A percentile compares a stretch with the other conserved stretches of the same genome.
Conservation (phyloP, 1,139 yeast genomes). For the Suhomyces anneliseae region DNA sequence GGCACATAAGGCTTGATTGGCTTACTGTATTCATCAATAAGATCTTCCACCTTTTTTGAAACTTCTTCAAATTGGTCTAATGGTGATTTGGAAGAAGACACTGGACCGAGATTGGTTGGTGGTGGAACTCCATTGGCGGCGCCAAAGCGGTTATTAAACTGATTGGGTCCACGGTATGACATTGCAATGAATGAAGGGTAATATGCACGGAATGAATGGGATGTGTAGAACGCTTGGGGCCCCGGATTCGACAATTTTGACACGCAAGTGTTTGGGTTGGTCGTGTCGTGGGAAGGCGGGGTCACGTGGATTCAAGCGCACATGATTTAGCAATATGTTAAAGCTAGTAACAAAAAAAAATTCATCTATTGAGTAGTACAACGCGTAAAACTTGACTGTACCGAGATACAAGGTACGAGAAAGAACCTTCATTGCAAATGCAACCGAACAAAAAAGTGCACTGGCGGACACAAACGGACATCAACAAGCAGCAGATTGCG, state of each 20-base stretch:
- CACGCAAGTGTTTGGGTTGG: slow-evolving; percentile 9
- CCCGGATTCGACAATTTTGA: slow-evolving; percentile 4
- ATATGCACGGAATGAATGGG: not conserved
- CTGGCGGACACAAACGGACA: not conserved
- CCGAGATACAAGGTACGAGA: too few relatives aligned
- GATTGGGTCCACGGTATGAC: slow-evolving; percentile 20
- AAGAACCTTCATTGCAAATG: too few relatives aligned
- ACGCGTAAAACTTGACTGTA: too few relatives aligned
- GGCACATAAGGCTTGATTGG: slow-evolving; percentile 77
- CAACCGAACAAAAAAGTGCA: slow-evolving; percentile 16
- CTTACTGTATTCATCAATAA: slow-evolving; percentile 45
- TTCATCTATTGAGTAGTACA: too few relatives aligned
- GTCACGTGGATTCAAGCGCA: slow-evolving; percentile 28
- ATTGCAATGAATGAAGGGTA: slow-evolving; percentile 3
- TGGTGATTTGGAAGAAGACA: slow-evolving; percentile 17
- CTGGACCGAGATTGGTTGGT: slow-evolving; percentile 25
- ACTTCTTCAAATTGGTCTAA: slow-evolving; percentile 49
- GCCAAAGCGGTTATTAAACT: slow-evolving; percentile 18
- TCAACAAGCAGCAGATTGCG: not conserved
- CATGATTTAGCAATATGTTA: slow-evolving; percentile 22
- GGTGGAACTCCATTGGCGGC: slow-evolving; percentile 14
- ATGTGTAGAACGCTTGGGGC: not conserved
- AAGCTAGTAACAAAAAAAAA: too few relatives aligned
- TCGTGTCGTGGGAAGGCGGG: slow-evolving; percentile 2
- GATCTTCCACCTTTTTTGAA: slow-evolving; percentile 46